phyloP scores from a whole-genome alignment of 192 early-diverging fungal genomes.

The Entomortierella lignicola region DNA sequence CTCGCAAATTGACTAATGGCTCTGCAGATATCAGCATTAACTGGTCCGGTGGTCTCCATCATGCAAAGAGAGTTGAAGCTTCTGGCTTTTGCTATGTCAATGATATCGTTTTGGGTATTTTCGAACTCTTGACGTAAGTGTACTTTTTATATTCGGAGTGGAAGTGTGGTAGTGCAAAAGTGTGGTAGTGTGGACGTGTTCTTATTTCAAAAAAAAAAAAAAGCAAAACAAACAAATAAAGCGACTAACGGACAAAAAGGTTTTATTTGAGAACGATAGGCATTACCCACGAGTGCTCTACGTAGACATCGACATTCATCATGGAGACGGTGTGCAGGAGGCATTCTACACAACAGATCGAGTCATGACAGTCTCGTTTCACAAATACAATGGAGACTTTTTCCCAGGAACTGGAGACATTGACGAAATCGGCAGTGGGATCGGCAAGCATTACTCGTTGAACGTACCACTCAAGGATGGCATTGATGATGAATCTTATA shows the following conservation, averaged over 20 bases:
- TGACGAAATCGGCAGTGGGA: constrained; percentile 80
- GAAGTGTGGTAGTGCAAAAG: too few relatives aligned
- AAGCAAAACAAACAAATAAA: too few relatives aligned
- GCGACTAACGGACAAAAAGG: too few relatives aligned
- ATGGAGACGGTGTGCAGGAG: constrained; percentile 98
- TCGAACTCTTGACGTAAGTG: constrained; percentile 80
- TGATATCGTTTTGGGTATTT: constrained; percentile 95
- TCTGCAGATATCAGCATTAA: constrained; percentile 94
- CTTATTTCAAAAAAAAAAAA: too few relatives aligned
- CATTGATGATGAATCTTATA: constrained; percentile 88
- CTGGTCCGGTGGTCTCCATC: constrained; percentile 98
- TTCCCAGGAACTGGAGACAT: constrained; percentile 92
- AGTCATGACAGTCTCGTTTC: constrained; percentile 97
- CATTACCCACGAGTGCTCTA: constrained; percentile 90
- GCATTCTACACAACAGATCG: constrained; percentile 93
- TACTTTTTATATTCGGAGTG: not conserved
- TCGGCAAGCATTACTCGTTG: constrained; percentile 85
- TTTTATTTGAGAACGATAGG: constrained; percentile 39
- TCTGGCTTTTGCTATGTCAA: constrained; percentile 99
- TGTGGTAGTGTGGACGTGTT: too few relatives aligned
- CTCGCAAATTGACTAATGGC: constrained; percentile 81
- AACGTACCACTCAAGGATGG: constrained; percentile 93
- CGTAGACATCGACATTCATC: constrained; percentile 97
- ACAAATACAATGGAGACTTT: constrained; percentile 93
- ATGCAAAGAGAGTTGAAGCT: constrained; percentile 88